Evolutionary conservation across 768 basidiomycete genomes (phyloP), one percentile per base, ranked within the genome.

Genomic region (Suillus spraguei): DNA sequence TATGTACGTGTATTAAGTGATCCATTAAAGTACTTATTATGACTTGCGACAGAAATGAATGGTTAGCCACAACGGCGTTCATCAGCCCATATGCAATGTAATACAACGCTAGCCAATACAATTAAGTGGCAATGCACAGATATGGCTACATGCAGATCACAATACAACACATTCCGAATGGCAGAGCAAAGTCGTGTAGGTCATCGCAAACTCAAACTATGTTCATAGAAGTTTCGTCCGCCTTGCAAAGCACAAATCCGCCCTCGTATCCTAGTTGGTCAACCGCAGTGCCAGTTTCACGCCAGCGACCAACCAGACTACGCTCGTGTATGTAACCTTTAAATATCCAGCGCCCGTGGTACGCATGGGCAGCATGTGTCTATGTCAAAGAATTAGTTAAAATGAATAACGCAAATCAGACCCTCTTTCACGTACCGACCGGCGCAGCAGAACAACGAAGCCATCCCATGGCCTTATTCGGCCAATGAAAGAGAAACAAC

Each of bases 301-400:
- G 80, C 85, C 85, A 85, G 24, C 82, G 77, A 41, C 85, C 85
- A 42, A 83, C 83, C 44, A 86, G 73, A 69, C 81, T 85, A 35
- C 74, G 71, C 65, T 77, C 78, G 59, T 85, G 78, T 52, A 85
- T 63, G 67, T 86, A 85, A 58, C 85, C 84, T 64, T 77, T 82
- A 60, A 85, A 85, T 59, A 85, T 69, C 82, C 80, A 85, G 35
- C 72, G 78, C 13, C 84, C 83, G 16, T 72, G 63, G 58, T 72
- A 60, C 39, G 60, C 67, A 54, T 76, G 66, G 4, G 55, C 69
- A 28, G 75, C 68, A 64, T 80, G 69, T 55, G 67, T 76, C 82
- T 82, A 66, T 67, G 71, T 63, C 63, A 64, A 67, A 66, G 39
- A 53, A 16, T 35, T 3, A 59, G n/a, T 53, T 22, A 5, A 63